Percentiles rank a stretch among this genome's conserved stretches.
Evolutionary conservation across 345 rosid genomes (phyloP).

Genomic region (Turritis glabra): DNA sequence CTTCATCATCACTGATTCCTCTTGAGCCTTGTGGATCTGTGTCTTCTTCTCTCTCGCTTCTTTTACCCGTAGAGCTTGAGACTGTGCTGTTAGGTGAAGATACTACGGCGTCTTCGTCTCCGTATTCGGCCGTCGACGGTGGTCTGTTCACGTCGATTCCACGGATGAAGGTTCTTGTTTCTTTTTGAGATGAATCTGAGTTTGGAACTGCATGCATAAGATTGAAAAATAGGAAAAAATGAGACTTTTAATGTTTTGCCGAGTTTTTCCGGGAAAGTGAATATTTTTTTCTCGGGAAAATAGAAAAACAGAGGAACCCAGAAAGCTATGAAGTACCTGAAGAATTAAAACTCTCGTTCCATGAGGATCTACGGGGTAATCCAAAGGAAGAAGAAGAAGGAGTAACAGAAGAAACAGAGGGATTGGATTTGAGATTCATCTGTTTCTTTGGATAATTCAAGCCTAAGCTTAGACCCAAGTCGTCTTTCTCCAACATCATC

Average conservation of each 20-base stretch:
- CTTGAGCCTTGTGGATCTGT: conserved; percentile 68
- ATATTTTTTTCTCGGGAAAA: conserved; percentile 27
- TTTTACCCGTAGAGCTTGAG: conserved; percentile 86
- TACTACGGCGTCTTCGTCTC: conserved; percentile 82
- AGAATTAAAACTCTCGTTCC: conserved; percentile 54
- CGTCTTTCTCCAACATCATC: conserved; percentile 72
- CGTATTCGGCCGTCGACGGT: conserved; percentile 63
- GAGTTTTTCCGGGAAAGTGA: background rate
- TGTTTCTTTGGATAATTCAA: conserved; percentile 63
- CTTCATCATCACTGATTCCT: conserved; percentile 86
- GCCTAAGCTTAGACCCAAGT: conserved; percentile 80
- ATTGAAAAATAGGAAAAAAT: background rate
- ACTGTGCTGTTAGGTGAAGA: conserved; percentile 96
- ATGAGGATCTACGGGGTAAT: conserved; percentile 51
- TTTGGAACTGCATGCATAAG: conserved; percentile 70
- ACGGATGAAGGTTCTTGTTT: conserved; percentile 54
- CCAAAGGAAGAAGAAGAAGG: conserved; percentile 44
- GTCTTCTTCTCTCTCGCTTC: conserved; percentile 82
- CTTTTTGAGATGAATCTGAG: conserved; percentile 53
- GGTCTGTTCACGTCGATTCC: conserved; percentile 92
- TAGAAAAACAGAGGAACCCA: background rate
- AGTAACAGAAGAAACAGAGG: conserved; percentile 41
- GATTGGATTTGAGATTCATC: conserved; percentile 57
- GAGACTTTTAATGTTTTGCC: background rate
- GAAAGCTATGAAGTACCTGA: conserved; percentile 48